These are phyloP conservation scores for Naematelia aurantialba DNA, from an alignment of 768 basidiomycete species.

Conservation along the genomic window DNA sequence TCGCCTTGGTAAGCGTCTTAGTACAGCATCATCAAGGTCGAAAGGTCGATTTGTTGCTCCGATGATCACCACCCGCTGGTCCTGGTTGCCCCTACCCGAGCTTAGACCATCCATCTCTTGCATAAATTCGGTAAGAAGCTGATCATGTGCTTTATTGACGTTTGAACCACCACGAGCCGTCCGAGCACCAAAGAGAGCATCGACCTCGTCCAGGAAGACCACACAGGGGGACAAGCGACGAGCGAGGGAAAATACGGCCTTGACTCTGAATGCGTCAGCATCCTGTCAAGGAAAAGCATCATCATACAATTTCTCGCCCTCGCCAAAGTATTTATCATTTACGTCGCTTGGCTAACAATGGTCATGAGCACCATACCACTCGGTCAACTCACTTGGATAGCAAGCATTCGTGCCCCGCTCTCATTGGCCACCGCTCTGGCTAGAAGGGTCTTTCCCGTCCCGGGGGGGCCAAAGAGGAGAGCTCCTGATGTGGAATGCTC, in stretches of 20 bases:
- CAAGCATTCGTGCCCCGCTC: constrained; percentile 88
- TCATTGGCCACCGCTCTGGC: constrained; percentile 89
- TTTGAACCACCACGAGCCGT: constrained; percentile 67
- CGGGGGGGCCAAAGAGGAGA: constrained; percentile 83
- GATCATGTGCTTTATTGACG: constrained; percentile 75
- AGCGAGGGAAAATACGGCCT: constrained; percentile 81
- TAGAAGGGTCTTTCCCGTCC: constrained; percentile 84
- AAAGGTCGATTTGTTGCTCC: constrained; percentile 78
- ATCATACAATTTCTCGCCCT: constrained; percentile 47
- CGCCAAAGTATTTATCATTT: constrained; percentile 69
- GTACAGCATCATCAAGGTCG: constrained; percentile 67
- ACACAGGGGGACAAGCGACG: constrained; percentile 83
- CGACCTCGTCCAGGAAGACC: constrained; percentile 90
- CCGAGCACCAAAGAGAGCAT: constrained; percentile 85
- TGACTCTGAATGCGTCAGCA: constrained; percentile 54
- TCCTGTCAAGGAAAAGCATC: constrained; percentile 65
- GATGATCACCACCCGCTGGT: constrained; percentile 81
- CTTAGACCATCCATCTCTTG: constrained; percentile 84
- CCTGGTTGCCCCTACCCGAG: constrained; percentile 62
- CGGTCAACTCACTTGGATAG: constrained; percentile 54
- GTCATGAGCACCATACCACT: neutral
- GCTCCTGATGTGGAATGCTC: constrained; percentile 89
- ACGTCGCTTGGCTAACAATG: constrained; percentile 71
- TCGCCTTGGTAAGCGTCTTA: constrained; percentile 80
- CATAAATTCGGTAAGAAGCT: constrained; percentile 57